Evolutionary conservation across 2,329 filamentous ascomycete species (phyloP).

Genomic region (Penicillium sclerotigenum): DNA sequence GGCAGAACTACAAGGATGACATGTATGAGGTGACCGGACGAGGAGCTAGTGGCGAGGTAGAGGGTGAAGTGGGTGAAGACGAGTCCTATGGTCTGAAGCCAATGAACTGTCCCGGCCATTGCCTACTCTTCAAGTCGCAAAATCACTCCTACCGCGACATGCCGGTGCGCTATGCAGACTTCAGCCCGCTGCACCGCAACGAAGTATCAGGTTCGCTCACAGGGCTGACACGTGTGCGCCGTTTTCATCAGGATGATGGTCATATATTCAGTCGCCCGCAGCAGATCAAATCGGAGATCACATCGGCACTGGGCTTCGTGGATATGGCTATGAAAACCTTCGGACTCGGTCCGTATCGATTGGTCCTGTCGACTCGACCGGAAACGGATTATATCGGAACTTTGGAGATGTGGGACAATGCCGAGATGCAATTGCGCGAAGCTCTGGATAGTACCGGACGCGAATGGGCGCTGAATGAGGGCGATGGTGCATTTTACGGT

Average conservation of each 20-base stretch:
- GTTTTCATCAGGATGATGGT: conserved; percentile 87
- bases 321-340: conserved; percentile 68
- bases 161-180: conserved; percentile 81
- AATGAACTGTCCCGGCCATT: conserved; percentile 92
- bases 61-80: conserved; percentile 54
- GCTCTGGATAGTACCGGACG: conserved; percentile 63
- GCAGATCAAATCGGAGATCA: conserved; percentile 73
- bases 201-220: conserved; percentile 78
- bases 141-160: conserved; percentile 74
- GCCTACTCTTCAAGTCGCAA: conserved; percentile 73
- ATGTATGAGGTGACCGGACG: conserved; percentile 75
- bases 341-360: conserved; percentile 66
- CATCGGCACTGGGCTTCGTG: conserved; percentile 70
- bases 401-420: conserved; percentile 64
- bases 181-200: conserved; percentile 81
- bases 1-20: conserved; percentile 86
- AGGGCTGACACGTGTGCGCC: conserved; percentile 76
- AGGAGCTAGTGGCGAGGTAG: conserved; percentile 45
- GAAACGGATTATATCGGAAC: conserved; percentile 74
- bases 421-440: conserved; percentile 63
- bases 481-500: conserved; percentile 86
- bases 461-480: conserved; percentile 71
- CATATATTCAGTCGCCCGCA: conserved; percentile 83
- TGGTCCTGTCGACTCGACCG: conserved; percentile 76
- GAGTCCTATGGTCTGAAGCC: conserved; percentile 82